These are phyloP conservation scores for Salvia rosmarinus DNA, from an alignment of 257 asterid species.

Conservation along the genomic window DNA sequence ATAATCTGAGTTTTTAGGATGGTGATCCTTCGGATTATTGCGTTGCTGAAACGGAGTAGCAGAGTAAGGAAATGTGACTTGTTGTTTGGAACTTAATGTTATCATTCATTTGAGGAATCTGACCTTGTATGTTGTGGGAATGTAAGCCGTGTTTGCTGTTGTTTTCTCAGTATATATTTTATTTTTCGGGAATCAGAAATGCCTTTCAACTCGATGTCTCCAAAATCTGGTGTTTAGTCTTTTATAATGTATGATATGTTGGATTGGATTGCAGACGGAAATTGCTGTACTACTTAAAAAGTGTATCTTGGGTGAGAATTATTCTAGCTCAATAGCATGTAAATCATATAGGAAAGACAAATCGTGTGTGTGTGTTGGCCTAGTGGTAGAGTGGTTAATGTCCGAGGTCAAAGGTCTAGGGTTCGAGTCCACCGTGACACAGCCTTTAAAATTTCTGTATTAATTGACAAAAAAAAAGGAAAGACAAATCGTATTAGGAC, in stretches of 20 bases:
- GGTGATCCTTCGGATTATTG: constrained; percentile 8
- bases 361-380: too few relatives aligned
- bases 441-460: too few relatives aligned
- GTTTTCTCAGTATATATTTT: constrained; percentile 3
- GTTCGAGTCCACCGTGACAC: too few relatives aligned
- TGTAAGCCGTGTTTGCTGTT: constrained; percentile 13
- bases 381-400: too few relatives aligned
- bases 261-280: too few relatives aligned
- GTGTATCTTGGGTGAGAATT: too few relatives aligned
- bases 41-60: constrained; percentile 19
- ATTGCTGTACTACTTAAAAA: neutral
- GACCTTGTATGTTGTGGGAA: constrained; percentile 7
- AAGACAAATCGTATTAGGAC: too few relatives aligned
- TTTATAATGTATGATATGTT: neutral
- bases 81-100: constrained; percentile 18
- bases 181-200: neutral
- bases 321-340: too few relatives aligned
- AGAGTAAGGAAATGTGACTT: constrained; percentile 29
- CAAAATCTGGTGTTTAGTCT: neutral
- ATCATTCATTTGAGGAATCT: constrained; percentile 19
- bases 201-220: neutral
- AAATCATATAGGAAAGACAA: too few relatives aligned
- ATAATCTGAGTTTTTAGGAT: constrained; percentile 10
- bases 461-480: too few relatives aligned
- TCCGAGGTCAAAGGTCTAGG: too few relatives aligned